Evolutionary conservation across 2,329 filamentous ascomycete genomes (phyloP), one percentile per base, ranked within the genome.

Genomic region (Fusarium sp.): DNA sequence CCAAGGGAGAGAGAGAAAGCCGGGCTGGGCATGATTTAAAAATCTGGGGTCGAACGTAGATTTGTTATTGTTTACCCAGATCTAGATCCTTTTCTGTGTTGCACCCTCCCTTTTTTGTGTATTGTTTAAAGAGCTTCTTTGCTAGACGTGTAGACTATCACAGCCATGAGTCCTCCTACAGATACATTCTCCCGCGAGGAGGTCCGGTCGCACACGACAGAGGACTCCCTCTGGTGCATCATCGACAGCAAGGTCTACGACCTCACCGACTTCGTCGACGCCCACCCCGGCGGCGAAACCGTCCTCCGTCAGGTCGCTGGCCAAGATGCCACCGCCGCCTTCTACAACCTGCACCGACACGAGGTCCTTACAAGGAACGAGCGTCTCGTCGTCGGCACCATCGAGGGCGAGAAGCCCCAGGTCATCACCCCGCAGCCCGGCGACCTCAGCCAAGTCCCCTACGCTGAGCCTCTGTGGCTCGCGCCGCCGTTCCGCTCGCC

Each of bases 261-360:
- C 84, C 88, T 95, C 14, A 92, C 92, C 70, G 94, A 97, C 75
- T 97, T 97, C 82, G 83, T 95, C 76, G 93, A 97, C 80, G 94
- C 93, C 25, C 95, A 97, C 79, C 95, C 95, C 1, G 94, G 94
- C 76, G 95, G 94, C 78, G 91, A 92, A 78, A 91, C 93, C 50
- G 94, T 97, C 27, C 90, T 97, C 40, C 88, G 90, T 63, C 94
- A 97, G 83, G 90, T 96, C 57, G 95, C 93, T 33, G 95, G 95
- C 71, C 89, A 90, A 75, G 95, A 97, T 80, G 94, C 94, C 60
- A 97, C 95, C 2, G 85, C 88, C 38, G 93, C 92, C 66, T 97
- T 97, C 84, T 97, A 97, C 89, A 97, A 97, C 86, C 91, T 98
- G 63, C 95, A 98, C 85, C 88, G 95, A 30, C 94, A 97, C 77